Conservation (phyloP, 371 early-diverging fungal species). For the Amoeboradix gromovi region DNA sequence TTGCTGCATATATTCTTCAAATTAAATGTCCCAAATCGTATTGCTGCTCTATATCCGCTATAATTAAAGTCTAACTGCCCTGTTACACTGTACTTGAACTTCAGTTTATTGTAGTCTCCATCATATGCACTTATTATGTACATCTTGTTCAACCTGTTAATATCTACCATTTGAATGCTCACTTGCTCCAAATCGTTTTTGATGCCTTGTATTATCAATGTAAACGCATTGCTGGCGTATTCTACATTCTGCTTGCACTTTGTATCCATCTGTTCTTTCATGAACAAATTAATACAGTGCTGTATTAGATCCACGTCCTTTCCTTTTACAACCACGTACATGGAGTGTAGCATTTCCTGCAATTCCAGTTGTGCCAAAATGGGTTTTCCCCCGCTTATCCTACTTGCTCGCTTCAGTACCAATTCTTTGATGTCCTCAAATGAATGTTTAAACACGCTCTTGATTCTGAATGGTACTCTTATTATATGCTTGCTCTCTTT, state of each 20-base stretch:
- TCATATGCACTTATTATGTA: not conserved
- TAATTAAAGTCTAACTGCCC: not conserved
- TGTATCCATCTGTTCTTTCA: not conserved
- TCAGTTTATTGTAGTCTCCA: not conserved
- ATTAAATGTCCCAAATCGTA: not conserved
- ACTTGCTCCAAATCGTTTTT: not conserved
- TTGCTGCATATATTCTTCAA: not conserved
- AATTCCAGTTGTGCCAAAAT: not conserved
- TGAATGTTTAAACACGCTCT: not conserved
- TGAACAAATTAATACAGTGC: not conserved
- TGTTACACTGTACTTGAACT: not conserved
- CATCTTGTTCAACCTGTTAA: not conserved
- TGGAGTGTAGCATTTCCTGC: not conserved
- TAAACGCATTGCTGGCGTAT: not conserved
- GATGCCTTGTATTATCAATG: not conserved
- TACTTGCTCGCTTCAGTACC: not conserved
- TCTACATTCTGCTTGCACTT: not conserved
- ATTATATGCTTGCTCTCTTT: not conserved
- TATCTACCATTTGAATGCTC: not conserved
- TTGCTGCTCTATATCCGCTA: not conserved
- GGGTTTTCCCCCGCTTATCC: not conserved
- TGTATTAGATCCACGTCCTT: not conserved
- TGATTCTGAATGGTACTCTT: not conserved
- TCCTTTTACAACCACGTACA: not conserved
- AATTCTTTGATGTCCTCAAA: not conserved